phyloP scores from a whole-genome alignment of 106 monocot species.

The Dioscorea alata region DNA sequence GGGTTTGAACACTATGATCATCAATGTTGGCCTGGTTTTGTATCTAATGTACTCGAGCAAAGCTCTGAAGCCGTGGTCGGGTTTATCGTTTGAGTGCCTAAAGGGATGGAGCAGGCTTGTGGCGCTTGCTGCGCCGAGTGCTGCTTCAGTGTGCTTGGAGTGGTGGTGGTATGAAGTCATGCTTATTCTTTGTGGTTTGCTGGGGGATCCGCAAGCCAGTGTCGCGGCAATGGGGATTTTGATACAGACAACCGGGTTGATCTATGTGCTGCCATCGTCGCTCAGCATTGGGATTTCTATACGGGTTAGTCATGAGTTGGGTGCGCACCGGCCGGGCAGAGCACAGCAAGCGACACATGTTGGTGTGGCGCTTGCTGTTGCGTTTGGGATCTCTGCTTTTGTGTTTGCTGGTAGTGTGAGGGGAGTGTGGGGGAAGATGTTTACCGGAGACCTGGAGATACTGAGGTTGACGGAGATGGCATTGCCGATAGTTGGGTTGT shows the following conservation, averaged over 20 bases:
- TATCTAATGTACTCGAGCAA: slow-evolving; percentile 19
- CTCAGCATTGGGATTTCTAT: slow-evolving; percentile 32
- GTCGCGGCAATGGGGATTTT: slow-evolving; percentile 29
- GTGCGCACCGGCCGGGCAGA: slow-evolving; percentile 10
- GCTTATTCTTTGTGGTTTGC: slow-evolving; percentile 35
- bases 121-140: slow-evolving; percentile 31
- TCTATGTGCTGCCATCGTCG: slow-evolving; percentile 32
- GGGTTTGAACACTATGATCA: slow-evolving; percentile 33
- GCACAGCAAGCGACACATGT: slow-evolving; percentile 7
- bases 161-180: slow-evolving; percentile 80
- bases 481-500: slow-evolving; percentile 34
- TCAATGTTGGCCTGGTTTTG: slow-evolving; percentile 20
- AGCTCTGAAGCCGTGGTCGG: slow-evolving; percentile 34
- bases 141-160: slow-evolving; percentile 43
- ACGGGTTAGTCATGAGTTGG: slow-evolving; percentile 32
- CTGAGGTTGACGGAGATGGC: slow-evolving; percentile 13
- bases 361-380: slow-evolving; percentile 11
- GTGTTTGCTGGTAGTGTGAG: slow-evolving; percentile 12
- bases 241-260: slow-evolving; percentile 34
- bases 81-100: slow-evolving; percentile 8
- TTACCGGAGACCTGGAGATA: slow-evolving; percentile 16
- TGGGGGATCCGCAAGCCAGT: slow-evolving; percentile 22
- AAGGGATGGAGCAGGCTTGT: slow-evolving; percentile 24
- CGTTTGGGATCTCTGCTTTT: slow-evolving; percentile 17
- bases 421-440: slow-evolving; percentile 32